Conservation (phyloP, 495 filamentous ascomycete genomes). For the Tuber indicum region DNA sequence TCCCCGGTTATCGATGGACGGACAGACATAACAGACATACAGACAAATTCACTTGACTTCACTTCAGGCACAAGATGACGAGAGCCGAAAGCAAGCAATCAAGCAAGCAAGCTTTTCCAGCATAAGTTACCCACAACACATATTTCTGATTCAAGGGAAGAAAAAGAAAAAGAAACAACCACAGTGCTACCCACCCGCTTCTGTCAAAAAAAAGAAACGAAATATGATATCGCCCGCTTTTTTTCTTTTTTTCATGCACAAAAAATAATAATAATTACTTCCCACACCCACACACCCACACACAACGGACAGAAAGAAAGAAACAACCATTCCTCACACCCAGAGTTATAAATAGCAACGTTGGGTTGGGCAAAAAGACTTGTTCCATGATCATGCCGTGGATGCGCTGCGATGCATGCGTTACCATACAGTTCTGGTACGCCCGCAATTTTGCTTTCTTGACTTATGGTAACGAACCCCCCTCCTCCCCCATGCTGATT, state of each 20-base stretch:
- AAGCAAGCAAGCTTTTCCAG: conserved; percentile 13
- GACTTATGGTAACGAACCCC: too few species aligned
- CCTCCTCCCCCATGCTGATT: too few species aligned
- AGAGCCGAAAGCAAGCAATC: conserved; percentile 26
- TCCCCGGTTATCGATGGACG: neutral
- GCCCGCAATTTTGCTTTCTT: too few species aligned
- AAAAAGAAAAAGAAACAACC: neutral
- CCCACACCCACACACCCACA: neutral
- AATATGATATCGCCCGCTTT: neutral
- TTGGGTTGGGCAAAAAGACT: neutral
- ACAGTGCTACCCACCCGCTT: neutral
- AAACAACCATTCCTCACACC: neutral
- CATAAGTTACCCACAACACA: neutral
- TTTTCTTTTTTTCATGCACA: neutral
- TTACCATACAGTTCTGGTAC: neutral
- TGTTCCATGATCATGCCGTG: conserved; percentile 4
- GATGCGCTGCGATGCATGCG: neutral
- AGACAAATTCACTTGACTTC: conserved; percentile 26
- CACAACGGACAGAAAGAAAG: neutral
- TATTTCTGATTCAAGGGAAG: neutral
- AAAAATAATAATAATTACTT: neutral
- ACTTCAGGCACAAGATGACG: conserved; percentile 29
- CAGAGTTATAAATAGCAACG: neutral
- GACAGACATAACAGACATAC: neutral
- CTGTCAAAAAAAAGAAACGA: neutral